A percentile compares a stretch with the other conserved stretches of the same genome.
Evolutionary conservation across 345 rosid species (phyloP).

Genomic region (Limnanthes douglasii): DNA sequence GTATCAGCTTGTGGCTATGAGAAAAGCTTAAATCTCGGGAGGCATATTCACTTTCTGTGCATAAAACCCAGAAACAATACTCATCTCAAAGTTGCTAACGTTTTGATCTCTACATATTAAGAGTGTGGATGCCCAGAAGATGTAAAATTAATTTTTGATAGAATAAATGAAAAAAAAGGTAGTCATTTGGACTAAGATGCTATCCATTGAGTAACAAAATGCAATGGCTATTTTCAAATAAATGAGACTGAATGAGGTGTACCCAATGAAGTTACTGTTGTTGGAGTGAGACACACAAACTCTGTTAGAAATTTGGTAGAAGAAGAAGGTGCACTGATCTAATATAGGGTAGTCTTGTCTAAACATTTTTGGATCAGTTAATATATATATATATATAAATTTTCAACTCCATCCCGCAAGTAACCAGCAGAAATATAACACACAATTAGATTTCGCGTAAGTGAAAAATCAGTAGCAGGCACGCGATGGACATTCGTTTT

Average conservation of each 20-base stretch:
- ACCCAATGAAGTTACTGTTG: constrained; percentile 62
- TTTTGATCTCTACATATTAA: constrained; percentile 60
- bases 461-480: too few species aligned
- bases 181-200: constrained; percentile 79
- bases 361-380: too few species aligned
- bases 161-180: constrained; percentile 54
- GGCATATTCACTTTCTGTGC: constrained; percentile 65
- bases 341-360: too few species aligned
- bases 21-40: constrained; percentile 40
- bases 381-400: too few species aligned
- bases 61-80: constrained; percentile 48
- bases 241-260: constrained; percentile 58
- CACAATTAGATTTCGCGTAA: too few species aligned
- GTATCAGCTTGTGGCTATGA: constrained; percentile 67
- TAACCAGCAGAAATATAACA: too few species aligned
- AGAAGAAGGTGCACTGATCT: constrained; percentile 43
- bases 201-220: constrained; percentile 34
- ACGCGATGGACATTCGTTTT: too few species aligned
- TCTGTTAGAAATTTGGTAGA: constrained; percentile 21
- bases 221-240: constrained; percentile 36
- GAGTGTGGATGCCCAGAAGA: constrained; percentile 40
- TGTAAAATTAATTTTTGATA: constrained; percentile 34
- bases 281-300: constrained; percentile 46
- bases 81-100: constrained; percentile 48
- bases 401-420: too few species aligned